A percentile compares a stretch with the other conserved stretches of the same genome.
These are phyloP conservation scores for Parasitella parasitica DNA, from an alignment of 371 early-diverging fungal species.

Conservation along the genomic window DNA sequence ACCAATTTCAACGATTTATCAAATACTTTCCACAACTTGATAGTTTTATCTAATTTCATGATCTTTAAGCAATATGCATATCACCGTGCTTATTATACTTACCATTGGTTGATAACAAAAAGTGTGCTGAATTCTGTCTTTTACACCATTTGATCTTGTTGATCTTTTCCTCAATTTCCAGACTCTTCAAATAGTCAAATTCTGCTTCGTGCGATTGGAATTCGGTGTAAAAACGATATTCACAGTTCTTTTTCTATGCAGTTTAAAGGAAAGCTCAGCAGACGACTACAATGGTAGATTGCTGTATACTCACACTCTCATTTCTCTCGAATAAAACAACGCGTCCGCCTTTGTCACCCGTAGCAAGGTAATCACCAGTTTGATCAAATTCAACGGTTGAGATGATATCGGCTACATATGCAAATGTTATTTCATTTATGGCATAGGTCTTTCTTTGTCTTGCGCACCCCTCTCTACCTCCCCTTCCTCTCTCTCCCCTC, in stretches of 20 bases:
- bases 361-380: constrained; percentile 96
- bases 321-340: constrained; percentile 97
- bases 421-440: background rate
- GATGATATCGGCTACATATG: constrained; percentile 89
- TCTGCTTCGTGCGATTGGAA: constrained; percentile 99
- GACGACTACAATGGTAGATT: background rate
- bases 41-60: constrained; percentile 84
- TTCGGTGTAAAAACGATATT: constrained; percentile 98
- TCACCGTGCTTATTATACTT: too few species aligned
- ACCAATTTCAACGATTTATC: constrained; percentile 96
- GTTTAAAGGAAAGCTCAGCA: background rate
- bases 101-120: constrained; percentile 97
- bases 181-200: constrained; percentile 99
- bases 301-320: constrained; percentile 75
- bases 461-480: background rate
- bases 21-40: constrained; percentile 99
- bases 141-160: constrained; percentile 98
- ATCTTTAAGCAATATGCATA: background rate
- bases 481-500: background rate
- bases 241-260: constrained; percentile 95
- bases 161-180: constrained; percentile 99
- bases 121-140: constrained; percentile 94
- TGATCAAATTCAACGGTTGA: constrained; percentile 98
- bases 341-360: constrained; percentile 97
- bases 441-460: background rate